These are phyloP conservation scores for Colletotrichum musae DNA, from an alignment of 2,329 filamentous ascomycete species.

Conservation along the genomic window DNA sequence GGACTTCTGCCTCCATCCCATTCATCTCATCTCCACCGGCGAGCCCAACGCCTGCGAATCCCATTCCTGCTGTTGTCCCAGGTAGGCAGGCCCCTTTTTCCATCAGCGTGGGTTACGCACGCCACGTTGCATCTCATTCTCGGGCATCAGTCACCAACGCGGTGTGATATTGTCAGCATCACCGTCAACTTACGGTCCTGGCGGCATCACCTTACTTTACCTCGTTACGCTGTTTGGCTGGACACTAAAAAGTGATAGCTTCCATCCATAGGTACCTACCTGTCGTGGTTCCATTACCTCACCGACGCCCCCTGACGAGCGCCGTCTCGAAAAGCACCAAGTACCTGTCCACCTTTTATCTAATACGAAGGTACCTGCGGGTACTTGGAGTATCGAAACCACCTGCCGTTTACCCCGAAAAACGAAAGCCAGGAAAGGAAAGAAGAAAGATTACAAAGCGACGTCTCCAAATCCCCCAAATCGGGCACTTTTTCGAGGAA, in stretches of 20 bases:
- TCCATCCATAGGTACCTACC: background rate
- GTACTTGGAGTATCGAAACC: background rate
- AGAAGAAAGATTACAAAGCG: background rate
- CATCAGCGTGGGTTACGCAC: conserved; percentile 1
- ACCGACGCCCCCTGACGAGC: conserved; percentile 12
- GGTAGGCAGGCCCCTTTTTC: conserved; percentile 25
- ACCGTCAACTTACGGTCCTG: conserved; percentile 10
- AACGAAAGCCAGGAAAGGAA: background rate
- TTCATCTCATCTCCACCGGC: conserved; percentile 18
- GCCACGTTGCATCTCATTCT: conserved; percentile 21
- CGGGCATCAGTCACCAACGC: conserved; percentile 9
- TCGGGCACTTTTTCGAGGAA: conserved; percentile 15
- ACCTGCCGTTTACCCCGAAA: background rate
- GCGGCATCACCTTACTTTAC: conserved; percentile 4
- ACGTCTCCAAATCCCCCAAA: conserved; percentile 17
- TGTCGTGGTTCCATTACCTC: conserved; percentile 28
- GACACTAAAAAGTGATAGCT: too few species aligned
- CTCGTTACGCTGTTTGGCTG: background rate
- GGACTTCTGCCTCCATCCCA: conserved; percentile 25
- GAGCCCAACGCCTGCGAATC: conserved; percentile 23
- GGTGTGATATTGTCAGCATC: background rate
- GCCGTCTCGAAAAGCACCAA: too few species aligned
- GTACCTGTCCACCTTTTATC: too few species aligned
- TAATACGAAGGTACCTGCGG: background rate
- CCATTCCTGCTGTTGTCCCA: conserved; percentile 15